Evolutionary conservation across 805 yeast genomes (phyloP).

Genomic region (Pichia occidentalis): DNA sequence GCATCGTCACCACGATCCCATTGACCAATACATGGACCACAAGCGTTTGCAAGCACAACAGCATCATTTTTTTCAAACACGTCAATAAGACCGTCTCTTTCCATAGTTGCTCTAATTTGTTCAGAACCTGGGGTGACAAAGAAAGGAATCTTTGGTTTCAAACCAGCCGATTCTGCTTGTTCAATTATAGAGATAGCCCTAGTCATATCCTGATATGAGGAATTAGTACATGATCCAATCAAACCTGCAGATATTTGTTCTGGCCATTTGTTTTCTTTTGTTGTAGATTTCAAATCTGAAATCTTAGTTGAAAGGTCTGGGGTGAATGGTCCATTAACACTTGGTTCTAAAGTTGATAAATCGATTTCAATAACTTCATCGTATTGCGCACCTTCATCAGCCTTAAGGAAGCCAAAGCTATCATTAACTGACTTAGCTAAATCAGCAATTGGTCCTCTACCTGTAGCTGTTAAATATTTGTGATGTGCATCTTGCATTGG

Average conservation of each 20-base stretch:
- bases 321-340: conserved; percentile 96
- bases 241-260: conserved; percentile 86
- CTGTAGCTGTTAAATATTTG: conserved; percentile 81
- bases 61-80: conserved; percentile 92
- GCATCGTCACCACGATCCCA: conserved; percentile 90
- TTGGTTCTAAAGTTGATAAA: conserved; percentile 85
- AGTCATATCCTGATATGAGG: conserved; percentile 97
- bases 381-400: conserved; percentile 90
- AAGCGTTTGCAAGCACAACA: conserved; percentile 91
- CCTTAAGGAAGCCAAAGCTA: conserved; percentile 60
- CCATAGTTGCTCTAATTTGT: conserved; percentile 97
- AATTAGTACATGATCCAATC: conserved; percentile 98
- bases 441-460: conserved; percentile 77
- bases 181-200: conserved; percentile 89
- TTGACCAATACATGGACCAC: conserved; percentile 99
- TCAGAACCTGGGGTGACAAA: conserved; percentile 98
- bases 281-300: conserved; percentile 77
- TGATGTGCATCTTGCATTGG: conserved; percentile 90
- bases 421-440: conserved; percentile 63
- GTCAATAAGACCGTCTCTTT: conserved; percentile 87
- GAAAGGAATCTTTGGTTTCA: conserved; percentile 85
- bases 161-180: conserved; percentile 87
- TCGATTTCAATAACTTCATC: conserved; percentile 91
- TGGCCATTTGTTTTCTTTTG: conserved; percentile 88
- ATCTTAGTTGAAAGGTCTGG: conserved; percentile 97